These are phyloP conservation scores for Trichoderma virens DNA, from an alignment of 495 filamentous ascomycete species.

Conservation along the genomic window DNA sequence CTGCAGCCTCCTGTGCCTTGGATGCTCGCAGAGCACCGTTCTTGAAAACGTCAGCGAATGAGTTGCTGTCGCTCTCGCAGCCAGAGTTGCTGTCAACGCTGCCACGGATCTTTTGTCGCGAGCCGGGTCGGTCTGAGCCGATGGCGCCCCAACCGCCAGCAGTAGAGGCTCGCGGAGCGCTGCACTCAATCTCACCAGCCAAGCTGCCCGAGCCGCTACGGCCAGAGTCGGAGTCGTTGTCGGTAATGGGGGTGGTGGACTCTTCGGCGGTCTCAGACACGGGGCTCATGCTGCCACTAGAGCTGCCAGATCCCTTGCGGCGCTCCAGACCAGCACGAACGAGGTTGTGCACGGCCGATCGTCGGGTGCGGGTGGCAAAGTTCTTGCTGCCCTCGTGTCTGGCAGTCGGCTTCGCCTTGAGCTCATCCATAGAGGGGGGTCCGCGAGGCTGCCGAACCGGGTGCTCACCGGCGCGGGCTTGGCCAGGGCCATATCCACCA, in stretches of 20 bases:
- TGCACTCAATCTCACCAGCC: conserved; percentile 58
- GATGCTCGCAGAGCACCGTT: conserved; percentile 36
- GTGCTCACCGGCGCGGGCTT: conserved; percentile 88
- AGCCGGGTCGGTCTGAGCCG: conserved; percentile 65
- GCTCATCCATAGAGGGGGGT: conserved; percentile 85
- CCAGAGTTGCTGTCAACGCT: conserved; percentile 49
- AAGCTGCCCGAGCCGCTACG: conserved; percentile 74
- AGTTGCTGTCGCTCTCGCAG: conserved; percentile 28
- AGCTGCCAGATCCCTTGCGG: conserved; percentile 55
- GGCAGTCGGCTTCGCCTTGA: conserved; percentile 80
- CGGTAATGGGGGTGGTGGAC: conserved; percentile 59
- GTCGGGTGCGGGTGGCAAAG: conserved; percentile 88
- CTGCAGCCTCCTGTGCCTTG: conserved; percentile 38
- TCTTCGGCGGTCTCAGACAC: conserved; percentile 77
- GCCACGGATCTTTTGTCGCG: conserved; percentile 52
- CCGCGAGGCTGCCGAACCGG: conserved; percentile 89
- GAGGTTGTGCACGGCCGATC: conserved; percentile 82
- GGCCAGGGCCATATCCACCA: conserved; percentile 88
- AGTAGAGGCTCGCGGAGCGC: conserved; percentile 69
- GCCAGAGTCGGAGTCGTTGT: conserved; percentile 72
- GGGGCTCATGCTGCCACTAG: conserved; percentile 76
- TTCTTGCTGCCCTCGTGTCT: conserved; percentile 98
- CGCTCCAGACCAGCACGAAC: conserved; percentile 86
- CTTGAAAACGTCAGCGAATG: conserved; percentile 54
- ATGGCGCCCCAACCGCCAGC: conserved; percentile 67